Conservation (phyloP, 2,329 filamentous ascomycete species). For the Fragosphaeria purpurea region DNA sequence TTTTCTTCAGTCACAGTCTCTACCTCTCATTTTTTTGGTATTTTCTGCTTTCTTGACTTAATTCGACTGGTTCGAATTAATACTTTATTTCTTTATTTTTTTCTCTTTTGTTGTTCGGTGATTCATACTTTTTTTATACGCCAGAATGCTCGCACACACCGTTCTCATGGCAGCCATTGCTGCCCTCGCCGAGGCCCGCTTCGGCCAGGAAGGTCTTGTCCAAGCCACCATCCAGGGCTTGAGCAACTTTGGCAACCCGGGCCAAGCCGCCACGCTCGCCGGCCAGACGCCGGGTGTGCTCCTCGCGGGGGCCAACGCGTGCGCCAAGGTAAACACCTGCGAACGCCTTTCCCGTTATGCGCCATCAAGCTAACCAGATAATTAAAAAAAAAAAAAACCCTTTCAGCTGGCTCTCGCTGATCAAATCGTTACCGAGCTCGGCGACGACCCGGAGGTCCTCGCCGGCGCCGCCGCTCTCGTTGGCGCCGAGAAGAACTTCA, state of each 20-base stretch:
- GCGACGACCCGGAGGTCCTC: conserved; percentile 46
- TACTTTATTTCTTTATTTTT: neutral
- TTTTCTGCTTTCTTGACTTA: too few relatives aligned
- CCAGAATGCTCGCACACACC: conserved; percentile 22
- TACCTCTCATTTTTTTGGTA: too few relatives aligned
- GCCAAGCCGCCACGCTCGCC: conserved; percentile 50
- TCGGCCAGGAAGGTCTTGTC: conserved; percentile 50
- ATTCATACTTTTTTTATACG: too few relatives aligned
- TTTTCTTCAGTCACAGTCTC: neutral
- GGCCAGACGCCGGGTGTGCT: conserved; percentile 50
- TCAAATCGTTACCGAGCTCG: conserved; percentile 52
- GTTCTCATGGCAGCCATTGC: conserved; percentile 18
- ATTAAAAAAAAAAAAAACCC: neutral
- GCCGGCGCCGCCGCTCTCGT: conserved; percentile 42
- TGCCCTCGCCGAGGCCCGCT: conserved; percentile 37
- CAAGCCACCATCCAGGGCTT: conserved; percentile 43
- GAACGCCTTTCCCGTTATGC: neutral
- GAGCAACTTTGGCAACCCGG: conserved; percentile 41
- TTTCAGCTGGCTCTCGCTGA: conserved; percentile 49
- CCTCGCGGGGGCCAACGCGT: conserved; percentile 39
- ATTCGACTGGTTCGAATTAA: neutral
- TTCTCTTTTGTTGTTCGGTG: neutral
- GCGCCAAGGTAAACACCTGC: neutral
- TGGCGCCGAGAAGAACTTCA: conserved; percentile 6
- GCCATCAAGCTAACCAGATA: neutral